Conservation (phyloP, 768 basidiomycete genomes). For the Peribolospora baueri region DNA sequence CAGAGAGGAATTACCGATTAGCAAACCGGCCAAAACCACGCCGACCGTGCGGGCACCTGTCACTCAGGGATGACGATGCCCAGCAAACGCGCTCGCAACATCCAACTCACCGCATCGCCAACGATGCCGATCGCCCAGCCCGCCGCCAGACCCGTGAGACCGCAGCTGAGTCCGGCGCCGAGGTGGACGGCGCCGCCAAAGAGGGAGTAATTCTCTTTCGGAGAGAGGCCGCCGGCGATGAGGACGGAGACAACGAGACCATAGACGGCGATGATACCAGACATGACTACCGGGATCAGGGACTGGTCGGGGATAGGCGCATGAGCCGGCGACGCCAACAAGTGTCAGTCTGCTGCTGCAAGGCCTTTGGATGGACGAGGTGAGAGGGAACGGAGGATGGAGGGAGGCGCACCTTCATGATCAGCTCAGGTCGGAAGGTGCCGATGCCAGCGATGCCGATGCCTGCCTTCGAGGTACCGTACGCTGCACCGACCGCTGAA, state of each 20-base stretch:
- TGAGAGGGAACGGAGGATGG: neutral
- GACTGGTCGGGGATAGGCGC: conserved; percentile 30
- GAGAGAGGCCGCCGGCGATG: conserved; percentile 31
- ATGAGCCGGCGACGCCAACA: neutral
- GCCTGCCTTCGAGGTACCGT: conserved; percentile 86
- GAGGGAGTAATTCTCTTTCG: conserved; percentile 39
- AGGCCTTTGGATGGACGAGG: too few relatives aligned
- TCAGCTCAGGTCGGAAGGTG: conserved; percentile 77
- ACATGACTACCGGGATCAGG: conserved; percentile 91
- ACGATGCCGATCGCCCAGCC: conserved; percentile 87
- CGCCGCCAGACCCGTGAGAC: conserved; percentile 70
- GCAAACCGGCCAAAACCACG: neutral
- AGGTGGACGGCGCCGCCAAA: conserved; percentile 78
- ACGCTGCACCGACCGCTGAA: conserved; percentile 74
- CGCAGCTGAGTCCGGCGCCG: conserved; percentile 73
- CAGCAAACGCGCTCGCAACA: neutral
- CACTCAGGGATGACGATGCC: neutral
- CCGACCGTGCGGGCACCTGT: too few relatives aligned
- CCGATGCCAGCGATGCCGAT: conserved; percentile 92
- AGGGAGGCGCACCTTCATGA: conserved; percentile 63
- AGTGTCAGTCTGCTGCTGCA: neutral
- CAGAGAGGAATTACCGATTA: neutral
- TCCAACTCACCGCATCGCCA: conserved; percentile 56
- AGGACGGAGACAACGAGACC: conserved; percentile 48
- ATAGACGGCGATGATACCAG: conserved; percentile 92